phyloP scores from a whole-genome alignment of 768 basidiomycete genomes.

The Lyophyllum atratum region DNA sequence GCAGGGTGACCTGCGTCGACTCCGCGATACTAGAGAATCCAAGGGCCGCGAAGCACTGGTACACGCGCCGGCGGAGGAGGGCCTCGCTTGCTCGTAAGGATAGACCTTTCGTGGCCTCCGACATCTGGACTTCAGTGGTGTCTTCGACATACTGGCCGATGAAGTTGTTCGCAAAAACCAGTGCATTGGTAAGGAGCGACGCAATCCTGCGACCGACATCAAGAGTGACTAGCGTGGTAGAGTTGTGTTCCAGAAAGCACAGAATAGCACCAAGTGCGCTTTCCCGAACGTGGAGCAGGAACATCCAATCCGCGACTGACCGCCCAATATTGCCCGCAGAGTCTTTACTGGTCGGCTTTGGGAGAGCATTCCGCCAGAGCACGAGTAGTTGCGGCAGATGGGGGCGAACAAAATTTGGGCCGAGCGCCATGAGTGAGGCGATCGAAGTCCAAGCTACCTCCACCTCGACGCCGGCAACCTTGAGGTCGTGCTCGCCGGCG shows the following conservation, averaged over 20 bases:
- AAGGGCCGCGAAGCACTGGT: conserved; percentile 86
- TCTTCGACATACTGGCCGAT: conserved; percentile 72
- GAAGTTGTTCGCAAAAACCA: conserved; percentile 89
- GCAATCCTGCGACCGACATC: conserved; percentile 91
- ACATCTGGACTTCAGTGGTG: conserved; percentile 41
- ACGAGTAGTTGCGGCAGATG: conserved; percentile 94
- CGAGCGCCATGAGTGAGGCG: conserved; percentile 87
- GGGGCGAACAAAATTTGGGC: conserved; percentile 90
- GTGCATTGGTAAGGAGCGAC: conserved; percentile 83
- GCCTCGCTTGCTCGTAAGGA: conserved; percentile 79
- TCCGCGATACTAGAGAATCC: conserved; percentile 82
- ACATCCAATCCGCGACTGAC: conserved; percentile 81
- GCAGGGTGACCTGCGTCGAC: conserved; percentile 73
- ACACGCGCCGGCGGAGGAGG: conserved; percentile 79
- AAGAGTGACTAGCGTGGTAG: conserved; percentile 73
- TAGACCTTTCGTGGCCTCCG: conserved; percentile 41
- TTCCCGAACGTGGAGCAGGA: conserved; percentile 89
- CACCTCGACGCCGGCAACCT: conserved; percentile 79
- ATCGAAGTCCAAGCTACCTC: conserved; percentile 96
- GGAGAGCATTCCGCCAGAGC: conserved; percentile 95
- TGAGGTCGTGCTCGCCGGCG: conserved; percentile 88
- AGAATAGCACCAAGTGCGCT: conserved; percentile 87
- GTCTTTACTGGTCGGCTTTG: conserved; percentile 93
- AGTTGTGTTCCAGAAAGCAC: conserved; percentile 84
- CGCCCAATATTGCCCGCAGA: conserved; percentile 57